phyloP scores from a whole-genome alignment of 257 asterid genomes.

The Ocimum tenuiflorum region DNA sequence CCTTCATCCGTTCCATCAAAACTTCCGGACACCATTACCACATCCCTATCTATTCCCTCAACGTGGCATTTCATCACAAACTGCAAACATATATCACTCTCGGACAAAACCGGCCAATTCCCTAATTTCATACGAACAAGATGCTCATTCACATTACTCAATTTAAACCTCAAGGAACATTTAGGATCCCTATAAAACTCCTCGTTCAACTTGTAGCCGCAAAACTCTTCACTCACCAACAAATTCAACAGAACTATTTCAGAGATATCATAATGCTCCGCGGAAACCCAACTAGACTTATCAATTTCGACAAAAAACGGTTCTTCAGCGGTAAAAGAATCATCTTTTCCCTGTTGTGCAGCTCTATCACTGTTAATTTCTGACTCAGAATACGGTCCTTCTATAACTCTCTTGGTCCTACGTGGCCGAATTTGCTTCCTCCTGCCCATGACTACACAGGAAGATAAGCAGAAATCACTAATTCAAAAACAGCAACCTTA shows the following conservation, averaged over 20 bases:
- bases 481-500: not conserved
- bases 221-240: constrained; percentile 43
- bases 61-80: constrained; percentile 36
- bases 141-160: constrained; percentile 51
- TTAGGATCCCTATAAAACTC: constrained; percentile 43
- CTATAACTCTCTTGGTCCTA: constrained; percentile 49
- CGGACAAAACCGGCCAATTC: constrained; percentile 82
- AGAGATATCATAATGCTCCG: constrained; percentile 64
- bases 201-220: constrained; percentile 36
- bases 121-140: constrained; percentile 71
- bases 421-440: constrained; percentile 74
- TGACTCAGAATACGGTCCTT: constrained; percentile 27
- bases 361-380: constrained; percentile 21
- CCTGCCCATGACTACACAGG: constrained; percentile 59
- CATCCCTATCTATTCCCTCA: constrained; percentile 40
- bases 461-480: not conserved
- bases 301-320: constrained; percentile 60
- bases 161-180: constrained; percentile 54
- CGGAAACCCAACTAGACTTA: constrained; percentile 49
- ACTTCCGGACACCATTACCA: constrained; percentile 53
- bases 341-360: constrained; percentile 20
- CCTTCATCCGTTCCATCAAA: constrained; percentile 87
- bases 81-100: constrained; percentile 41
- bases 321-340: constrained; percentile 20
- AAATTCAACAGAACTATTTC: constrained; percentile 64